Percentiles rank a stretch among this genome's conserved stretches.
Conservation (phyloP, 495 filamentous ascomycete species). For the Rusavskia elegans region DNA sequence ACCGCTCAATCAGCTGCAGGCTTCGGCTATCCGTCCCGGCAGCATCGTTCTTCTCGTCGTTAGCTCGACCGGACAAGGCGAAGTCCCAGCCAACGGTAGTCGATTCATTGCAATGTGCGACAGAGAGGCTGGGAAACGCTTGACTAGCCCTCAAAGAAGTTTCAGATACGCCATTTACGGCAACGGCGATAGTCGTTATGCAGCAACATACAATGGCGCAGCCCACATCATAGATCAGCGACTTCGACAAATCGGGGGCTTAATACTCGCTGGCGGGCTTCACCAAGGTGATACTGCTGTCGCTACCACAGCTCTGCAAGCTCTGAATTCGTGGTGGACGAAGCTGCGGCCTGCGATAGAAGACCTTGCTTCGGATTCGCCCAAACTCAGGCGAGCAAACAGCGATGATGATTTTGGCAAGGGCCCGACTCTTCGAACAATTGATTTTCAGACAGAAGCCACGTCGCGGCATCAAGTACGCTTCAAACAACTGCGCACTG, state of each 20-base stretch:
- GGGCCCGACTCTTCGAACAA: not conserved
- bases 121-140: not conserved
- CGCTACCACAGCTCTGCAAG: conserved; percentile 2
- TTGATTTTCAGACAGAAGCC: not conserved
- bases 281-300: conserved; percentile 11
- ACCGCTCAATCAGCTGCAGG: conserved; percentile 2
- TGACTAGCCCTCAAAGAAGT: not conserved
- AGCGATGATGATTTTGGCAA: not conserved
- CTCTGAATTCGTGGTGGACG: conserved; percentile 11
- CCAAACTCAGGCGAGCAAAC: not conserved
- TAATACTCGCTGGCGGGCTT: conserved; percentile 1
- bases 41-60: conserved; percentile 9
- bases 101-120: not conserved
- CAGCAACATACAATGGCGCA: conserved; percentile 13
- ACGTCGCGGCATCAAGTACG: not conserved
- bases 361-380: not conserved
- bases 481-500: conserved; percentile 1
- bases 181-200: conserved; percentile 16
- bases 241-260: conserved; percentile 6
- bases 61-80: conserved; percentile 14
- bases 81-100: conserved; percentile 11
- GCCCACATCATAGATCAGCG: conserved; percentile 3
- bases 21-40: conserved; percentile 1
- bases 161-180: conserved; percentile 12
- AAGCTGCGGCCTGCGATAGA: conserved; percentile 2